Conservation (phyloP, 192 early-diverging fungal species). For the Entomortierella chlamydospora region DNA sequence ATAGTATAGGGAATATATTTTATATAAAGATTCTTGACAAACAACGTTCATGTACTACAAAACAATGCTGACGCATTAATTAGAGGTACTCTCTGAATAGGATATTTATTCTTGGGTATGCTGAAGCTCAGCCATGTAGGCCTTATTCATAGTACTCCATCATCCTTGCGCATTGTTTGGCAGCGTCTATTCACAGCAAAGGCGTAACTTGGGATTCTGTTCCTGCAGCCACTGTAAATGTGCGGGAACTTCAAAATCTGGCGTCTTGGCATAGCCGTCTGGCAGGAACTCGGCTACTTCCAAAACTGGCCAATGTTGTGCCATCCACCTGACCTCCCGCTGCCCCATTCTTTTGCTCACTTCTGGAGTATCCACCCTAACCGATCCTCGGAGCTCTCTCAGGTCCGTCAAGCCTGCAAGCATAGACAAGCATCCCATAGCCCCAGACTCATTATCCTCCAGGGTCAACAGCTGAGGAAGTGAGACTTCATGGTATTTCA, state of each 20-base stretch:
- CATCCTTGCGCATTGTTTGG: no score
- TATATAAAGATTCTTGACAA: no score
- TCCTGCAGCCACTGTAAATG: conserved; percentile 5
- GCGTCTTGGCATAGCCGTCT: neutral
- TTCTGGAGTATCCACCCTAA: neutral
- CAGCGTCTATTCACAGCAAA: neutral
- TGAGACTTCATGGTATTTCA: neutral
- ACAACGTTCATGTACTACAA: no score
- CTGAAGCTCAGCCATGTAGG: no score
- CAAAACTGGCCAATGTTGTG: neutral
- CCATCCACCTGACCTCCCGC: conserved; percentile 6
- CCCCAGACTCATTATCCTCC: neutral
- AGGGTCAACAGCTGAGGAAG: neutral
- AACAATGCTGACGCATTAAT: no score
- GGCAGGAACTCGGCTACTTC: conserved; percentile 6
- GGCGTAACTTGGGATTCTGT: neutral
- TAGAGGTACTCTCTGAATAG: no score
- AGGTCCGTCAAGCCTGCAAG: neutral
- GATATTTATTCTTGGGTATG: no score
- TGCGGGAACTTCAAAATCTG: neutral
- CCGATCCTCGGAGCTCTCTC: conserved; percentile 6
- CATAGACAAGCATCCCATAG: neutral
- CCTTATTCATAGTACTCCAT: no score
- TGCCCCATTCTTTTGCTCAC: neutral
- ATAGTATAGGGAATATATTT: no score